Percentiles rank a stretch among this genome's conserved stretches.
phyloP scores from a whole-genome alignment of 1,139 yeast genomes.

The Candida gigantensis region DNA sequence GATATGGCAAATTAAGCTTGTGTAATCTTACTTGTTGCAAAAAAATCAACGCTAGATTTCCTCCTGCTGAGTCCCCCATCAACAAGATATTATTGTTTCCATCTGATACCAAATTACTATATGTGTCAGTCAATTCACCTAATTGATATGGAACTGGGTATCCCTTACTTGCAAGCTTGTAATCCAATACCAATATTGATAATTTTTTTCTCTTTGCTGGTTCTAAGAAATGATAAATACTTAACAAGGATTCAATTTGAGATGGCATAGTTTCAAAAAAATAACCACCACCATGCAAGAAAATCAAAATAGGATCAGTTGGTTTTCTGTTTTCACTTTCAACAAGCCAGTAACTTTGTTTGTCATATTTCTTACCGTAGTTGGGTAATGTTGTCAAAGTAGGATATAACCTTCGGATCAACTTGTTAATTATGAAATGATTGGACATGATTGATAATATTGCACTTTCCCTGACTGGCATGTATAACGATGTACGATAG shows the following conservation, averaged over 20 bases:
- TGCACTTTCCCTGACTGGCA: constrained; percentile 13
- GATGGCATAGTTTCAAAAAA: constrained; percentile 34
- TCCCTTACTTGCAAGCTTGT: constrained; percentile 36
- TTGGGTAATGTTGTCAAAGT: constrained; percentile 21
- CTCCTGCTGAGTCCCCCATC: constrained; percentile 48
- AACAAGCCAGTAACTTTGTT: constrained; percentile 40
- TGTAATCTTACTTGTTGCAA: constrained; percentile 18
- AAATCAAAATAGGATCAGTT: constrained; percentile 36
- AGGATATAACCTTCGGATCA: constrained; percentile 9
- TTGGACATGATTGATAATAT: constrained; percentile 5
- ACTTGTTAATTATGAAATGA: constrained; percentile 9
- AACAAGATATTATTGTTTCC: constrained; percentile 34
- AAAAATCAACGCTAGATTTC: constrained; percentile 33
- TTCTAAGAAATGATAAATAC: constrained; percentile 32
- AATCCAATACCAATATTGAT: constrained; percentile 40
- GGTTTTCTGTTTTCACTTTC: constrained; percentile 26
- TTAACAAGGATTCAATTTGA: constrained; percentile 33
- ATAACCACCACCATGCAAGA: constrained; percentile 48
- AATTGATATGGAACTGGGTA: constrained; percentile 37
- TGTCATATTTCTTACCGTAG: constrained; percentile 36
- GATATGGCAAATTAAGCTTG: constrained; percentile 21
- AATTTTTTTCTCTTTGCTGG: constrained; percentile 24
- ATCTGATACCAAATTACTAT: constrained; percentile 24
- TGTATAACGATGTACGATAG: constrained; percentile 10
- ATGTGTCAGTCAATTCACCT: constrained; percentile 33